phyloP scores from a whole-genome alignment of 1,284 basidiomycete species.

The Ceratobasidium papillatum region DNA sequence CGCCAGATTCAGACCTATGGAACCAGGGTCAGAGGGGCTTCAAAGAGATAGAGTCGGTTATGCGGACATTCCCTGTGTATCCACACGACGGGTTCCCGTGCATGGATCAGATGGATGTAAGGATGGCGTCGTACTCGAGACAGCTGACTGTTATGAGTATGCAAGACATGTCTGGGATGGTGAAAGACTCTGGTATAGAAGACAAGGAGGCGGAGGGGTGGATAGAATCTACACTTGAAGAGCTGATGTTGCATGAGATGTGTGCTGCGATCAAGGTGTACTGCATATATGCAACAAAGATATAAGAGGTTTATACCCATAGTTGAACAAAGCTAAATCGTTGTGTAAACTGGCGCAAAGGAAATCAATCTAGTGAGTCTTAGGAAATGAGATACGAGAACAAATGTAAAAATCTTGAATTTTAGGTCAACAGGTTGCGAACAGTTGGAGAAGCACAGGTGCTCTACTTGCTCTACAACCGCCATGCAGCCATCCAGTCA shows the following conservation, averaged over 20 bases:
- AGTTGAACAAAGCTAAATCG: no score
- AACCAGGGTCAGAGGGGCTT: background rate
- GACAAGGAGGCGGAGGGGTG: background rate
- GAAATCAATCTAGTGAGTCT: no score
- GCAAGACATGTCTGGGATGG: background rate
- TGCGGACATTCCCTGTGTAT: background rate
- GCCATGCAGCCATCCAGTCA: no score
- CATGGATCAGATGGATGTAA: background rate
- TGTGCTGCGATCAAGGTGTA: background rate
- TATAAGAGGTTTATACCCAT: no score
- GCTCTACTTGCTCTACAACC: no score
- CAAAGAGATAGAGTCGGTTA: background rate
- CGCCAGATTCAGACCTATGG: background rate
- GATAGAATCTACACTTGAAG: background rate
- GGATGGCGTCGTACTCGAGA: background rate
- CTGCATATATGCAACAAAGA: slow-evolving; percentile 1
- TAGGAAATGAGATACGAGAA: no score
- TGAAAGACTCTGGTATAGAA: background rate
- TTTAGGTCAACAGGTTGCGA: no score
- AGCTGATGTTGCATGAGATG: background rate
- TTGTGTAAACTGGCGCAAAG: no score
- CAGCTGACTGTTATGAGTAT: background rate
- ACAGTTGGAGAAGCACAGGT: no score
- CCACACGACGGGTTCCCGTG: slow-evolving; percentile 6
- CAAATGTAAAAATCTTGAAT: no score